Percentiles rank a stretch among this genome's conserved stretches.
Conservation (phyloP, 495 filamentous ascomycete genomes). For the Penicillium simplicissimum region DNA sequence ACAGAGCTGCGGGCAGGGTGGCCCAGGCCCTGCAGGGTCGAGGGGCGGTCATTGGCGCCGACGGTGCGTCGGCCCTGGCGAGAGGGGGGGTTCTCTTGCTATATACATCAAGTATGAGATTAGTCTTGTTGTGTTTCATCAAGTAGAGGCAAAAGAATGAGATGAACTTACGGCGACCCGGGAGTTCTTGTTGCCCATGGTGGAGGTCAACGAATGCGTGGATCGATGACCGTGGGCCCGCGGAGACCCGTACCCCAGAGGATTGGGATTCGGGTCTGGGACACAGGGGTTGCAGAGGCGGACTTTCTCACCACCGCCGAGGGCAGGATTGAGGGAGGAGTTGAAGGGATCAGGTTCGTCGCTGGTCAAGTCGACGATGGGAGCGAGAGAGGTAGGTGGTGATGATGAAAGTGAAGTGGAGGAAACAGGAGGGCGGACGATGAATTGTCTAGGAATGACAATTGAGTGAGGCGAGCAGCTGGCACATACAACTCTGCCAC, state of each 20-base stretch:
- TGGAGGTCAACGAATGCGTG: conserved; percentile 26
- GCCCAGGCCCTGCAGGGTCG: conserved; percentile 10
- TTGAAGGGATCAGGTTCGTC: conserved; percentile 32
- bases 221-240: conserved; percentile 29
- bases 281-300: conserved; percentile 94
- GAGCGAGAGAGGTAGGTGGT: conserved; percentile 19
- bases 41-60: conserved; percentile 15
- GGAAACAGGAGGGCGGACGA: conserved; percentile 74
- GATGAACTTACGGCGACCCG: conserved; percentile 16
- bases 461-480: conserved; percentile 93
- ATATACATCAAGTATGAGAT: not conserved
- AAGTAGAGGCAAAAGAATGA: not conserved
- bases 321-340: conserved; percentile 48
- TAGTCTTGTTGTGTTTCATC: not conserved
- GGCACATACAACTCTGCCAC: conserved; percentile 90
- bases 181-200: conserved; percentile 11
- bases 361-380: conserved; percentile 44
- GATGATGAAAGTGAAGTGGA: conserved; percentile 26
- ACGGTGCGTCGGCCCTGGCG: conserved; percentile 23
- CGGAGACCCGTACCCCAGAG: conserved; percentile 38
- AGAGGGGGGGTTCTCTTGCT: conserved; percentile 2
- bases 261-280: conserved; percentile 82
- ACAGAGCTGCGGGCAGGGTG: conserved; percentile 5
- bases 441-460: conserved; percentile 88
- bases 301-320: conserved; percentile 82